Evolutionary conservation across 306 rosid genomes (phyloP).

Genomic region (Citrullus mucosospermus): DNA sequence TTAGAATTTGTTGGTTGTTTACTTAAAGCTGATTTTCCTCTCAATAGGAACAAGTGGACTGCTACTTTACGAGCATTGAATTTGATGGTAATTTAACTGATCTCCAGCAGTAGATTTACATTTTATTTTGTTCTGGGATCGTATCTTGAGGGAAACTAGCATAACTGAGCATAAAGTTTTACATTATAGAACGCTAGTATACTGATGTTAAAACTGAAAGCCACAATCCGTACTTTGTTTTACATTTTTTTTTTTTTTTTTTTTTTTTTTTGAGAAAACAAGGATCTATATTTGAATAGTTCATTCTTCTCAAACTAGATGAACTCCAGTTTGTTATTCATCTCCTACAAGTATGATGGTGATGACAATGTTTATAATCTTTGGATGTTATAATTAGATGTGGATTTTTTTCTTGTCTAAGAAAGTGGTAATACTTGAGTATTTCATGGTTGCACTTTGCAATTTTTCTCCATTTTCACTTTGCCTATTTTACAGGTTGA

Average conservation of each 20-base stretch:
- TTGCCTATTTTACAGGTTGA: conserved; percentile 43
- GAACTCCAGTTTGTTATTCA: background rate
- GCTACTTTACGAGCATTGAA: conserved; percentile 44
- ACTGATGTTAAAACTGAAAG: background rate
- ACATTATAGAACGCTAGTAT: background rate
- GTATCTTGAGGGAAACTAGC: background rate
- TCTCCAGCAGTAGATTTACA: conserved; percentile 9
- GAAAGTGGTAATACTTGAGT: background rate
- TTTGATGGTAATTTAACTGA: conserved; percentile 45
- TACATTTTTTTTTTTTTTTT: background rate
- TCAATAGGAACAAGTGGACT: conserved; percentile 37
- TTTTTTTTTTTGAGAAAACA: background rate
- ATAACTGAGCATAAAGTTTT: background rate
- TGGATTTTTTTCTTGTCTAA: background rate
- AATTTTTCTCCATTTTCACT: background rate
- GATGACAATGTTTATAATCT: background rate
- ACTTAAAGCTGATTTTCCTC: conserved; percentile 32
- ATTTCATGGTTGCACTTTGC: background rate
- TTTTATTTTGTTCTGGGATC: conserved; percentile 9
- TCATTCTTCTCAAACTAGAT: background rate
- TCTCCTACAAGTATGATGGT: background rate
- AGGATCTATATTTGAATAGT: background rate
- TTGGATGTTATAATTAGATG: background rate
- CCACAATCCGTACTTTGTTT: background rate
- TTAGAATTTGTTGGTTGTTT: conserved; percentile 47